Evolutionary conservation across 148 eudicot genomes (phyloP).

Genomic region (Fagopyrum tataricum): DNA sequence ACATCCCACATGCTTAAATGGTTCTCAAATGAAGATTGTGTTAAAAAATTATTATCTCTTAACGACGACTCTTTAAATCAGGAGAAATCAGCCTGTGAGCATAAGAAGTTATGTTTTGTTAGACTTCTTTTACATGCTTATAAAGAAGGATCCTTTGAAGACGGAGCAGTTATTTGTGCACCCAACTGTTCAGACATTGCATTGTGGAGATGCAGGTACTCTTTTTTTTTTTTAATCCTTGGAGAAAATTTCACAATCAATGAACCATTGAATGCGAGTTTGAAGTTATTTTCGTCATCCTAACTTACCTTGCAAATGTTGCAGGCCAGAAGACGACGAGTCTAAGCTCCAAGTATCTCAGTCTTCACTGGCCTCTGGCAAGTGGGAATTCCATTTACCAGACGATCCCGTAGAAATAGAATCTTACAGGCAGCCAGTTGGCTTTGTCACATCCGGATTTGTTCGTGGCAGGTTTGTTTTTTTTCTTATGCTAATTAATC

Average conservation of each 20-base stretch:
- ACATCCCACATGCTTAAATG: conserved; percentile 39
- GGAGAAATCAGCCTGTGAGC: conserved; percentile 21
- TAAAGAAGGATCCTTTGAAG: conserved; percentile 74
- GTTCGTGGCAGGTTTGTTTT: conserved; percentile 74
- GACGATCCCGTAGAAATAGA: conserved; percentile 41
- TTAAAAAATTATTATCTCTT: conserved; percentile 37
- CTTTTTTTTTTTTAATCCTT: neutral
- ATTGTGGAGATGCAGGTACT: conserved; percentile 46
- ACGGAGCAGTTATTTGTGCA: conserved; percentile 83
- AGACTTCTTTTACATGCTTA: conserved; percentile 65
- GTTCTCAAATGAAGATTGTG: conserved; percentile 30
- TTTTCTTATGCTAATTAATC: too few relatives aligned
- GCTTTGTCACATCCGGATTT: conserved; percentile 85
- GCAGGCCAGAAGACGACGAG: conserved; percentile 42
- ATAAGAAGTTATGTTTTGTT: conserved; percentile 42
- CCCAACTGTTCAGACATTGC: conserved; percentile 52
- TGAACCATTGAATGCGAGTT: neutral
- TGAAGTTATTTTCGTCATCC: neutral
- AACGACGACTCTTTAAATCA: conserved; percentile 19
- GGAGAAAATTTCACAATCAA: neutral
- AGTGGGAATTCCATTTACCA: conserved; percentile 72
- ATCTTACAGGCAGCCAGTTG: conserved; percentile 65
- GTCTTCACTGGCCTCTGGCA: conserved; percentile 43
- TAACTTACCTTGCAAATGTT: neutral
- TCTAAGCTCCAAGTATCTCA: conserved; percentile 55